Evolutionary conservation across 495 filamentous ascomycete genomes (phyloP).

Genomic region (Penicillium riverlandense): DNA sequence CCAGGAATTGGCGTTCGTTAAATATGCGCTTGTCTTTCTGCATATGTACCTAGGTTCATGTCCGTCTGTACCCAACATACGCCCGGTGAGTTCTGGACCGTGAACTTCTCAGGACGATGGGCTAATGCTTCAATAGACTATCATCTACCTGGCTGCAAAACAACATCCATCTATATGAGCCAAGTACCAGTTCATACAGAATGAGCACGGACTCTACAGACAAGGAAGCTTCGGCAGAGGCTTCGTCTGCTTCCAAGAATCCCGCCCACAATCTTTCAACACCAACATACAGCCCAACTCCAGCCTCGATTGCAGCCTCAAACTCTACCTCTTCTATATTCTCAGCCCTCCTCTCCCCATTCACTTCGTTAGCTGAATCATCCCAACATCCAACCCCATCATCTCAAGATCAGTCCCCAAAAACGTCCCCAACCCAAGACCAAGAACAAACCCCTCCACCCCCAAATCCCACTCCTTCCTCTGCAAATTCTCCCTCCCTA

Average conservation of each 20-base stretch:
- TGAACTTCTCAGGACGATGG: too few species aligned
- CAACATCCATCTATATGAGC: too few species aligned
- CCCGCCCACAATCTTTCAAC: neutral
- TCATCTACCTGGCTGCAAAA: too few species aligned
- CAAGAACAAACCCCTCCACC: neutral
- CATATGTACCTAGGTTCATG: too few species aligned
- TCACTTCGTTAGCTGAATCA: neutral
- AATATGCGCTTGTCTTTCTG: too few species aligned
- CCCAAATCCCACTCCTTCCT: neutral
- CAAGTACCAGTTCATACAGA: too few species aligned
- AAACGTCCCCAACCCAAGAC: neutral
- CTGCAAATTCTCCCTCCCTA: neutral
- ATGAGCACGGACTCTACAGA: too few species aligned
- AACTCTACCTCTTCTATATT: neutral
- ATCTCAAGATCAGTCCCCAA: neutral
- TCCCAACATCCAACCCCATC: neutral
- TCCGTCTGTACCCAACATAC: too few species aligned
- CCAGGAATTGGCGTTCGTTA: too few species aligned
- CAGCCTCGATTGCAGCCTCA: too few species aligned
- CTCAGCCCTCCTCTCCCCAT: slow-evolving; percentile 1
- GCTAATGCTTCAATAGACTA: too few species aligned
- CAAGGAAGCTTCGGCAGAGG: neutral
- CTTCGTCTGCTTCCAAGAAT: neutral
- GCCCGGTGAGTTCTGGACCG: too few species aligned
- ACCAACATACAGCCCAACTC: neutral